Conservation (phyloP, 1,284 basidiomycete species). For the Heimioporus retisporus region DNA sequence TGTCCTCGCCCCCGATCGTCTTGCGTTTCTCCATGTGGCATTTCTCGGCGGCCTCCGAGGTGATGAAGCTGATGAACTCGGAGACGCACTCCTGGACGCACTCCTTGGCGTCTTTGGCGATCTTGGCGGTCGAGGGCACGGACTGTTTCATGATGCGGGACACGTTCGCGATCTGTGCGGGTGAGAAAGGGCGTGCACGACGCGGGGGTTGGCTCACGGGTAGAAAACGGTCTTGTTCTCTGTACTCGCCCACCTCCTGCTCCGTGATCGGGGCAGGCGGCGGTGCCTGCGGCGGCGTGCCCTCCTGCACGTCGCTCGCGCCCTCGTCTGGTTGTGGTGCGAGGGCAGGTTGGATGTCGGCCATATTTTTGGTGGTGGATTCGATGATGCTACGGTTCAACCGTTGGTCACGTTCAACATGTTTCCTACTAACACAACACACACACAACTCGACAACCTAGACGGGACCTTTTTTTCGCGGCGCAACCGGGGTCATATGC, state of each 20-base stretch:
- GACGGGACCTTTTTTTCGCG: slow-evolving; percentile 13
- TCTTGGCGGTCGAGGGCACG: slow-evolving; percentile 93
- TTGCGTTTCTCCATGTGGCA: slow-evolving; percentile 90
- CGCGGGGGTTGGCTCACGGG: slow-evolving; percentile 61
- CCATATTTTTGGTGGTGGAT: slow-evolving; percentile 45
- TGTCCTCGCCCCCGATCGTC: slow-evolving; percentile 93
- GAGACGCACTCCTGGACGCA: slow-evolving; percentile 97
- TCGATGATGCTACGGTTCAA: no score
- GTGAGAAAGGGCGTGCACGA: neutral
- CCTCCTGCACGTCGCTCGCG: slow-evolving; percentile 49
- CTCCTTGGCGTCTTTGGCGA: slow-evolving; percentile 97
- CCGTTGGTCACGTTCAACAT: no score
- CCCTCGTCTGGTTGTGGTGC: slow-evolving; percentile 63
- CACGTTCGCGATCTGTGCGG: slow-evolving; percentile 84
- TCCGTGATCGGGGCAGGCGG: slow-evolving; percentile 85
- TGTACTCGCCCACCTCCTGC: slow-evolving; percentile 91
- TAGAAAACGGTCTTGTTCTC: slow-evolving; percentile 92
- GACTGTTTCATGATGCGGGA: slow-evolving; percentile 95
- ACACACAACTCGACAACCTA: neutral
- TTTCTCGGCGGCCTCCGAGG: slow-evolving; percentile 90
- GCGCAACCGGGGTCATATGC: slow-evolving; percentile 24
- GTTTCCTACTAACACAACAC: neutral
- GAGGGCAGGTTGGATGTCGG: slow-evolving; percentile 65
- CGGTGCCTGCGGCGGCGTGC: slow-evolving; percentile 55
- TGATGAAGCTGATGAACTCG: slow-evolving; percentile 97